phyloP scores from a whole-genome alignment of 2,329 filamentous ascomycete genomes.

The Penicillium brasilianum region DNA sequence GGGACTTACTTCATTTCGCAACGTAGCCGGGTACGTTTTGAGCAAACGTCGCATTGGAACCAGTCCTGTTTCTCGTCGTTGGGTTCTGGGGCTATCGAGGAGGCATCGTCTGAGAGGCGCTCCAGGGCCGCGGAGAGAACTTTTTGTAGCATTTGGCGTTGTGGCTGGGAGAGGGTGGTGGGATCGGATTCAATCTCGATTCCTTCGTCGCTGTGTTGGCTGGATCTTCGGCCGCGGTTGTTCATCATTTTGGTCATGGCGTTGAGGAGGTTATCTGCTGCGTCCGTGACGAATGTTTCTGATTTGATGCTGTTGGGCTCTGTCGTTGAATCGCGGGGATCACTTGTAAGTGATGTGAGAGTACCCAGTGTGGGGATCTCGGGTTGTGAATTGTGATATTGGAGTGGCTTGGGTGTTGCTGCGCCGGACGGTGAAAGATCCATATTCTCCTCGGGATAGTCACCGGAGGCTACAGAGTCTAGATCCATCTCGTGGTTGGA shows the following conservation, averaged over 20 bases:
- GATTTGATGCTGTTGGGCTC: slow-evolving; percentile 20
- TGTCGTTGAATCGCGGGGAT: not conserved
- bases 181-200: slow-evolving; percentile 28
- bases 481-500: slow-evolving; percentile 19
- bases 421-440: slow-evolving; percentile 10
- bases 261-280: slow-evolving; percentile 40
- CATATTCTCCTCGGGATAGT: slow-evolving; percentile 3
- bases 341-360: not conserved
- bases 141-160: slow-evolving; percentile 41
- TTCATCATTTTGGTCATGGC: slow-evolving; percentile 42
- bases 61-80: slow-evolving; percentile 31
- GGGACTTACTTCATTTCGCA: slow-evolving; percentile 46
- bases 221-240: slow-evolving; percentile 30
- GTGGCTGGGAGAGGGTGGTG: slow-evolving; percentile 32
- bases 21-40: slow-evolving; percentile 38
- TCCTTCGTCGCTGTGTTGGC: slow-evolving; percentile 29
- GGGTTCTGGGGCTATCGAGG: slow-evolving; percentile 5
- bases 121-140: slow-evolving; percentile 39
- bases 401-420: slow-evolving; percentile 8
- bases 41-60: slow-evolving; percentile 40
- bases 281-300: slow-evolving; percentile 35
- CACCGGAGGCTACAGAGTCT: not conserved
- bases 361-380: slow-evolving; percentile 2
- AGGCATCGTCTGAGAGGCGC: slow-evolving; percentile 29
- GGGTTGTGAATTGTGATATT: slow-evolving; percentile 3